Evolutionary conservation across 352 stramenopile genomes (phyloP), one percentile per base, ranked within the genome.

Genomic region (Detonula confervacea): DNA sequence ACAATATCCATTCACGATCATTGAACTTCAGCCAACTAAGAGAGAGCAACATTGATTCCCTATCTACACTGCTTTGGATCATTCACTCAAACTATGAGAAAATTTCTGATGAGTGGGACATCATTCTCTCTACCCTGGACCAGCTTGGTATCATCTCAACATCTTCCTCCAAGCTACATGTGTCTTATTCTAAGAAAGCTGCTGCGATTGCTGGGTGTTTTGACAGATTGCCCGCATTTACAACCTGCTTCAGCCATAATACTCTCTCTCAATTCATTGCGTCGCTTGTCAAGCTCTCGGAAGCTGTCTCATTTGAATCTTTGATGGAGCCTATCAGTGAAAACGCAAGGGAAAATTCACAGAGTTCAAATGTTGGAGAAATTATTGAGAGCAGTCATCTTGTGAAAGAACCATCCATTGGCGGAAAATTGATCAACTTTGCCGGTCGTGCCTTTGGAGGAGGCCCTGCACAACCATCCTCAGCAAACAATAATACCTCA

Each of bases 101-200:
- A 22, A 89, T 94, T 37, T 69, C 52, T 37, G 80, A 84, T n/a
- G 90, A 94, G n/a, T 94, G 90, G 90, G 69, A 87, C 42, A 76
- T 92, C 33, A 83, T 94, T 39, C 49, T 94, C 9, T 80, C 76
- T 14, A 93, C 87, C 37, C 84, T 94, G n/a, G 84, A 94, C 69
- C 81, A 94, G 39, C 71, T 94, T 35, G 85, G 78, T 33, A 76
- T 81, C 37, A 62, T 91, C 5, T 68, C 81, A 52, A 86, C 93
- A 77, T 80, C 86, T 54, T 93, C 90, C 16, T 83, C 86, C 9
- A 80, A 87, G 29, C 62, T 93, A 39, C 83, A 80, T 14, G 64
- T 82, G 39, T 69, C 69, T 30, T 84, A 82, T 51, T 87, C 82
- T 35, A 66, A 83, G 12, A 87, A 80, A 42, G 84, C 83, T 27